Base-by-base conservation (phyloP, 768 basidiomycete species). In the Suillus occidentalis region DNA sequence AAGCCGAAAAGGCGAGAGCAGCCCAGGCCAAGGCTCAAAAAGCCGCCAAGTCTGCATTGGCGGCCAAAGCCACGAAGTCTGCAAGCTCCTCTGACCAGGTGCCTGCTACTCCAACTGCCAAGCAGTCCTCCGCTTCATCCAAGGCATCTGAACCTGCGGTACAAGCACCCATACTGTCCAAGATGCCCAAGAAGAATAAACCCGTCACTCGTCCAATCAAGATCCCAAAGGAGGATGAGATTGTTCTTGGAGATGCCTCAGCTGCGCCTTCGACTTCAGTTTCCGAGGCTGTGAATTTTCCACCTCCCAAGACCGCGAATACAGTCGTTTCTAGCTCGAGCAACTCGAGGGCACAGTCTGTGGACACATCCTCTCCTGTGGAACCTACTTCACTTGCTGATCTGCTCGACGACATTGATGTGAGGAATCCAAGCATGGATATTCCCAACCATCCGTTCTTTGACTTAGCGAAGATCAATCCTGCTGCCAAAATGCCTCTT, bases 171-270 rank as follows among this genome's bases (percentile, higher is more conserved):
- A 84, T 94, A 40, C 79, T 92, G 47, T 92, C 92, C 28, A 92
- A 89, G 75, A 88, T 91, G 76, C 89, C 92, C 6, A 94, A 92
- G 82, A 94, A 94, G 76, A 90, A 81, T 70, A 92, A 89, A 70
- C 89, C 90, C 0, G 68, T 82, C 52, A 65, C 85, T 60, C 89
- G 88, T 69, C 82, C 84, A 13, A 81, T 86, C 69, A 86, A 80
- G 66, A 80, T 86, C 45, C 80, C 82, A 2, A 89, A 85, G 73
- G 90, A 91, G 40, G 89, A 85, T 39, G 82, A 85, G 18, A 67
- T 74, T 18, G 65, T 69, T 31, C 63, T 70, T 1, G 84, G 85
- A 36, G 79, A 84, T 31, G 67, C 80, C 55, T 80, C 83, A 0
- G 80, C 77, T 20, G 68, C 77, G 39, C 79, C 79, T 49, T 81